Evolutionary conservation across 2,329 filamentous ascomycete species (phyloP), one percentile per base, ranked within the genome.

Genomic region (Diaporthe sp.): DNA sequence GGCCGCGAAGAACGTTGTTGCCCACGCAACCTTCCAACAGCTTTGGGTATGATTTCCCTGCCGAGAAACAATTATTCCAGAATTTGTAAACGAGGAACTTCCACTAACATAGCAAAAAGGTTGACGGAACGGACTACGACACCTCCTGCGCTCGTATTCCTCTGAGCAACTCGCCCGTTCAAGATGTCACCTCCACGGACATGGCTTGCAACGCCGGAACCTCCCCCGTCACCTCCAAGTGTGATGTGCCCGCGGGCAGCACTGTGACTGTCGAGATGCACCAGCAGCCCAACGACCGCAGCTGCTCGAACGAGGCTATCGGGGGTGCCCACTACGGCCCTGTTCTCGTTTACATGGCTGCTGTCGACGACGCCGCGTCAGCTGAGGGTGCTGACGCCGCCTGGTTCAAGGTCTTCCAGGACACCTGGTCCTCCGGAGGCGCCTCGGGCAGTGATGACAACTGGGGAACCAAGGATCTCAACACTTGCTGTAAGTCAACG

Each of bases 201-300:
- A 81, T 88, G 27, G 81, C 84, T 51, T 89, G 87, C 78, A 88
- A 88, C 73, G 82, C 81, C 22, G 83, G 83, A 44, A 79, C 79
- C 4, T 78, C 74, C 15, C 79, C 81, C 15, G 82, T 84, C 6
- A 73, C 81, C 2, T 81, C 81, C 25, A 86, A 87, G 77, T 89
- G 87, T 78, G 79, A 82, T 25, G 86, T 88, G 42, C 80, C 81
- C 35, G 86, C 87, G 4, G 88, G 88, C 3, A 81, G 82, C 10
- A 87, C 82, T 0, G 85, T 90, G 19, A 89, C 88, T 0, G 53
- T 74, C 35, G 89, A 91, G 80, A 91, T 91, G 87, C 89, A 91
- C 77, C 81, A 86, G 79, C 84, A 86, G 79, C 81, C 80, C 63
- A 79, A 79, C 66, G 82, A 84, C 80, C 84, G 87, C 32, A 80